Percentiles rank a stretch among this genome's conserved stretches.
Evolutionary conservation across 2,329 filamentous ascomycete genomes (phyloP).

Genomic region (Fusarium veterinarium): DNA sequence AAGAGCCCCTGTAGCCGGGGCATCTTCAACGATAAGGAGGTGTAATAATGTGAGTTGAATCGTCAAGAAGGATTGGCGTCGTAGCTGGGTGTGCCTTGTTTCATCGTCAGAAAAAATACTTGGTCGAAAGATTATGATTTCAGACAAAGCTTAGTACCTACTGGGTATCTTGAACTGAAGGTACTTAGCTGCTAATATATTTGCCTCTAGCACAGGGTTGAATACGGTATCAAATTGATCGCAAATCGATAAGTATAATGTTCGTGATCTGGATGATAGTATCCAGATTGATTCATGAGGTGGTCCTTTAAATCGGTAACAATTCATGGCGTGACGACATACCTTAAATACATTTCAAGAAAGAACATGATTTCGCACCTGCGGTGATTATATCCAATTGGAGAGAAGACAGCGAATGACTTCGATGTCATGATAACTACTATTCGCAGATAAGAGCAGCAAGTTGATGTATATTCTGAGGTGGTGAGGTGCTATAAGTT

Average conservation of each 20-base stretch:
- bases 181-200: background rate
- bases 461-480: background rate
- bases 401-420: background rate
- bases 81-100: background rate
- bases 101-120: background rate
- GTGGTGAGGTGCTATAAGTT: background rate
- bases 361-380: background rate
- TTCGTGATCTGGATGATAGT: background rate
- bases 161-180: background rate
- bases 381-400: background rate
- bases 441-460: background rate
- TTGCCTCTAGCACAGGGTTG: background rate
- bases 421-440: background rate
- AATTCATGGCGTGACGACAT: background rate
- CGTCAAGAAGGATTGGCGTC: background rate
- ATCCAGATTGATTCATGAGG: background rate
- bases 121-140: background rate
- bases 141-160: background rate
- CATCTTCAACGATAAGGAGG: background rate
- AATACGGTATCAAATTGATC: background rate
- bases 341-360: background rate
- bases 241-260: background rate
- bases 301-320: background rate
- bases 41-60: background rate
- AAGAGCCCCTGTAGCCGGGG: background rate